A percentile compares a stretch with the other conserved stretches of the same genome.
Conservation (phyloP, 805 yeast species). For the Debaryomyces hansenii region DNA sequence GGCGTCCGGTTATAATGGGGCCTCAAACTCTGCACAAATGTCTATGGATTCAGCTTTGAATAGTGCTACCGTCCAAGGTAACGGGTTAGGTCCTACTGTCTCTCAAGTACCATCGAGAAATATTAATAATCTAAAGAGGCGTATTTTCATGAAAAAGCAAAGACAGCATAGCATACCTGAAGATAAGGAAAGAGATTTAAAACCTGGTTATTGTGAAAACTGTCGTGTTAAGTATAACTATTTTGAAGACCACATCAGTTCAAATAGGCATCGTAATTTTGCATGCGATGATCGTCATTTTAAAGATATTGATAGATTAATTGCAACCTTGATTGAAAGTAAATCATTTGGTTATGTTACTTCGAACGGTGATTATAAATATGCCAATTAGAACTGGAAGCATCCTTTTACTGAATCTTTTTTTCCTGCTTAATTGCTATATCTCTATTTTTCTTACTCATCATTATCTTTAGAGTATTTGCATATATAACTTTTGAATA, state of each 20-base stretch:
- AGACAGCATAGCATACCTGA: slow-evolving; percentile 12
- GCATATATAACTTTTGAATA: slow-evolving; percentile 1
- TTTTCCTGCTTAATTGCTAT: background rate
- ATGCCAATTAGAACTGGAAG: slow-evolving; percentile 5
- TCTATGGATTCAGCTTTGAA: slow-evolving; percentile 42
- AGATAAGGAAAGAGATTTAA: slow-evolving; percentile 28
- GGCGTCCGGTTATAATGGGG: slow-evolving; percentile 45
- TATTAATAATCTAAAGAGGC: slow-evolving; percentile 47
- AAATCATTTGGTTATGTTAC: slow-evolving; percentile 42
- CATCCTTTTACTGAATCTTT: background rate
- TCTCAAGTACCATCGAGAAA: slow-evolving; percentile 57
- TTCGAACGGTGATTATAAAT: slow-evolving; percentile 40
- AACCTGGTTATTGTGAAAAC: slow-evolving; percentile 90
- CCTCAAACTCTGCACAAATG: slow-evolving; percentile 41
- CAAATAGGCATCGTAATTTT: slow-evolving; percentile 73
- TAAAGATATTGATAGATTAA: slow-evolving; percentile 71
- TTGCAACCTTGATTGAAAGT: slow-evolving; percentile 48
- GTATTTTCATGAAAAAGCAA: slow-evolving; percentile 42
- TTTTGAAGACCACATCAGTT: slow-evolving; percentile 70
- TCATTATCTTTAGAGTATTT: background rate
- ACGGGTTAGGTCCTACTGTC: slow-evolving; percentile 61
- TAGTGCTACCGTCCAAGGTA: slow-evolving; percentile 40
- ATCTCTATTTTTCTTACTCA: background rate
- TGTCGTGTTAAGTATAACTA: slow-evolving; percentile 82
- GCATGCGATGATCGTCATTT: slow-evolving; percentile 74